These are phyloP conservation scores for Rubroboletus pulcherrimus DNA, from an alignment of 768 basidiomycete species.

Conservation along the genomic window DNA sequence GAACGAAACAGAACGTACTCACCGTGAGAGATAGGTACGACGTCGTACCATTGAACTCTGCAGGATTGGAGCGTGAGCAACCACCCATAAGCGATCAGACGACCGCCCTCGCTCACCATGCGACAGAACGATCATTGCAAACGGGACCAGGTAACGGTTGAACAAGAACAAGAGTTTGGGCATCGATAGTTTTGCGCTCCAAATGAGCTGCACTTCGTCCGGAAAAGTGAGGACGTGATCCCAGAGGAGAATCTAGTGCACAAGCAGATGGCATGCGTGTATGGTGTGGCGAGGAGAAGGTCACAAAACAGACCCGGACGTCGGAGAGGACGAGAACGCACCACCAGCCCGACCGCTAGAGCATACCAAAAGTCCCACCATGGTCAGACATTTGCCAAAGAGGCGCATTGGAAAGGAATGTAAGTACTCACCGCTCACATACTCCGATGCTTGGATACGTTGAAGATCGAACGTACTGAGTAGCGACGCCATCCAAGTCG, in stretches of 20 bases:
- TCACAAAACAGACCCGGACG: not conserved
- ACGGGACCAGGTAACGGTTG: slow-evolving; percentile 33
- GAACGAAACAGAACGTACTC: not conserved
- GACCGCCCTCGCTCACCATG: slow-evolving; percentile 24
- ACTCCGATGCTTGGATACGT: slow-evolving; percentile 17
- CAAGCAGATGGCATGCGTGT: not conserved
- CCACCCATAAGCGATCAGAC: not conserved
- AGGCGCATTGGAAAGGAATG: not conserved
- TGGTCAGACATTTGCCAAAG: not conserved
- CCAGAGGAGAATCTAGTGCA: slow-evolving; percentile 30
- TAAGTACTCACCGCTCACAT: slow-evolving; percentile 23
- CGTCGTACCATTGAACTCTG: slow-evolving; percentile 24
- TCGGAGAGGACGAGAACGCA: slow-evolving; percentile 3
- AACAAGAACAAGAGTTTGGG: slow-evolving; percentile 34
- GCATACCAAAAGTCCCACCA: not conserved
- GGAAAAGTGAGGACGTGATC: slow-evolving; percentile 33
- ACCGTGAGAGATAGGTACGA: slow-evolving; percentile 13
- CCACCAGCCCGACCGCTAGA: slow-evolving; percentile 25
- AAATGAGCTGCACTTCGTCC: slow-evolving; percentile 33
- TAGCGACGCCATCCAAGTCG: slow-evolving; percentile 7
- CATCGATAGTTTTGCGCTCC: slow-evolving; percentile 26
- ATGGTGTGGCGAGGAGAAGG: not conserved
- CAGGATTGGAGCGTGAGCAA: not conserved
- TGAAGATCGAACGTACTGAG: not conserved
- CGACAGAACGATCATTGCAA: slow-evolving; percentile 27